phyloP scores from a whole-genome alignment of 169 alveolate species.

The Plasmodium falciparum region DNA sequence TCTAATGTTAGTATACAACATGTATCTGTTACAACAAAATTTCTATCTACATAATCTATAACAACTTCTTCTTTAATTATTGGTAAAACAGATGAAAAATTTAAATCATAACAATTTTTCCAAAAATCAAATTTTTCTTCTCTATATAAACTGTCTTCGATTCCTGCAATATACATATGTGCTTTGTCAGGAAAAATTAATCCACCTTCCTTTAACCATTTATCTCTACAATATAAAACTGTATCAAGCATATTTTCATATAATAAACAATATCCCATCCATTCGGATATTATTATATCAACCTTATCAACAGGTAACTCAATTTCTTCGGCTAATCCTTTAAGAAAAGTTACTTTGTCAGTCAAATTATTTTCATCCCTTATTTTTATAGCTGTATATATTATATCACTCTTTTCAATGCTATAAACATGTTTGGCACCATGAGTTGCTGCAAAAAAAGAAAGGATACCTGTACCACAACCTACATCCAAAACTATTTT shows the following conservation, averaged over 20 bases:
- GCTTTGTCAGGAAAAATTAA: conserved; percentile 97
- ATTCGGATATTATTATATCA: conserved; percentile 98
- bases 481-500: conserved; percentile 98
- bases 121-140: conserved; percentile 95
- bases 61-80: conserved; percentile 96
- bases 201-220: conserved; percentile 96
- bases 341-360: conserved; percentile 93
- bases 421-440: conserved; percentile 99
- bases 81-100: conserved; percentile 93
- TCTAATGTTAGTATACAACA: conserved; percentile 92
- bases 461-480: conserved; percentile 98
- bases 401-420: conserved; percentile 97
- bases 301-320: conserved; percentile 96
- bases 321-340: conserved; percentile 97
- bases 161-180: conserved; percentile 94
- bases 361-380: conserved; percentile 92
- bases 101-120: conserved; percentile 96
- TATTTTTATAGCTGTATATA: conserved; percentile 93
- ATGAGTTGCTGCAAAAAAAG: conserved; percentile 97
- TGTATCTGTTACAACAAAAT: conserved; percentile 90
- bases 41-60: conserved; percentile 93
- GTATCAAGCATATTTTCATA: conserved; percentile 98
- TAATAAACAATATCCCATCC: conserved; percentile 99
- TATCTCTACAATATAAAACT: conserved; percentile 97
- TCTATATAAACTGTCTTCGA: conserved; percentile 97